These are phyloP conservation scores for Chrysoporthe puriensis DNA, from an alignment of 2,329 filamentous ascomycete genomes.

Conservation along the genomic window DNA sequence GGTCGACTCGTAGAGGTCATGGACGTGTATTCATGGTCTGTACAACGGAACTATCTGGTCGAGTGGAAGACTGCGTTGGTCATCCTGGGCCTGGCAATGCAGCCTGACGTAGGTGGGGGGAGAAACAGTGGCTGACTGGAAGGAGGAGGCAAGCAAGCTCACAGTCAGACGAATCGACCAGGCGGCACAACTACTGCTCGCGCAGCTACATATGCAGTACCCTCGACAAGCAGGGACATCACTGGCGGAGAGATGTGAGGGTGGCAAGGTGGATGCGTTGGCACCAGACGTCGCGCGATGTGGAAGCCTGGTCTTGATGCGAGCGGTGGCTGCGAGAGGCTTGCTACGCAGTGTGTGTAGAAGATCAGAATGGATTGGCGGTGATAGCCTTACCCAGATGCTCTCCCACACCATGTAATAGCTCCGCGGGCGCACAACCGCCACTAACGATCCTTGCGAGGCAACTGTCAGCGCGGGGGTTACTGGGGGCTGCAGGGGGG, in stretches of 20 bases:
- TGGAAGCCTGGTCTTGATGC: background rate
- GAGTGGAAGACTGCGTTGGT: background rate
- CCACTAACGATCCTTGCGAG: conserved; percentile 10
- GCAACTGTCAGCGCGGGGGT: conserved; percentile 22
- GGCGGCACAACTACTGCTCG: conserved; percentile 6
- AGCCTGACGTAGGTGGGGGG: conserved; percentile 2
- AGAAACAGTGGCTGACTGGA: background rate
- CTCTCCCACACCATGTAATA: conserved; percentile 3
- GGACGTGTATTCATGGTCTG: conserved; percentile 20
- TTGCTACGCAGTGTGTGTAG: conserved; percentile 1
- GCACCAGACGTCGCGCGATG: background rate
- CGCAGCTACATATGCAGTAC: conserved; percentile 2
- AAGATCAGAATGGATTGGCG: conserved; percentile 8
- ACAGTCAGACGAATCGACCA: conserved; percentile 2
- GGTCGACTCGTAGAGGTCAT: conserved; percentile 9
- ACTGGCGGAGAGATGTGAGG: background rate
- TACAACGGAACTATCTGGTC: conserved; percentile 1
- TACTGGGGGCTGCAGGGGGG: background rate
- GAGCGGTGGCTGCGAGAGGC: background rate
- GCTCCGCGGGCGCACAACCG: conserved; percentile 3
- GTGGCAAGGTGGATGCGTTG: background rate
- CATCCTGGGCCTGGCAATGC: background rate
- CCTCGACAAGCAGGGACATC: background rate
- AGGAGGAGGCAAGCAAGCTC: conserved; percentile 1
- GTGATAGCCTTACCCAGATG: background rate